Evolutionary conservation across 2,329 filamentous ascomycete genomes (phyloP), one percentile per base, ranked within the genome.

Genomic region (Hypoxylon sp.): DNA sequence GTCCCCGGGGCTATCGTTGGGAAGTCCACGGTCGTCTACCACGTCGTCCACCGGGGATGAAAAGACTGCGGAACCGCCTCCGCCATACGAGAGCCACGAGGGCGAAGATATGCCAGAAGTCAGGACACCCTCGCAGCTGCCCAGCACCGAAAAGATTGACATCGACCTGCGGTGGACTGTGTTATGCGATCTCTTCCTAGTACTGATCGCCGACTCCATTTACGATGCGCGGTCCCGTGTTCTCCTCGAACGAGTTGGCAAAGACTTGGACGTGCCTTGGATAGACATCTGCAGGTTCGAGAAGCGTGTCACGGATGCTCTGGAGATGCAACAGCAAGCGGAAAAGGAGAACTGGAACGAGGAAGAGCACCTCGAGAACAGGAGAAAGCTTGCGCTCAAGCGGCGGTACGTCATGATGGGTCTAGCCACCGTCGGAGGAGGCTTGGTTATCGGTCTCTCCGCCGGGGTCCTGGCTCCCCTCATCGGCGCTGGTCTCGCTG

Each of bases 331-430:
- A 75, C 92, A 98, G 74, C 88, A 90, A 42, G 91, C 92, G 4
- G 90, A 92, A 62, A 96, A 94, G 69, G 95, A 99, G 76, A 97
- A 94, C 63, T 99, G 95, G 95, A 96, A 97, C 65, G 95, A 99
- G 73, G 89, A 95, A 9, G 91, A 96, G 64, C 92, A 98, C 72
- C 92, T 98, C 82, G 92, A 97, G 73, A 84, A 81, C 56, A 86
- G 95, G 42, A 84, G 91, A 48, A 97, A 97, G 73, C 78, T 86
- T 70, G 91, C 91, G 1, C 80, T 93, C 58, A 97, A 90, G 72
- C 86, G 86, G 66, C 88, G 93, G 68, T 92, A 96, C 70, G 87
- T 97, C 72, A 90, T 97, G 78, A 97, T 99, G 93, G 95, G 95
- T 8, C 80, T 99, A 53, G 96, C 95, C 21, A 99, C 95, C 0